A percentile compares a stretch with the other conserved stretches of the same genome.
Evolutionary conservation across 176 grass and related monocot species (phyloP).

Genomic region (Elaeis guineensis): DNA sequence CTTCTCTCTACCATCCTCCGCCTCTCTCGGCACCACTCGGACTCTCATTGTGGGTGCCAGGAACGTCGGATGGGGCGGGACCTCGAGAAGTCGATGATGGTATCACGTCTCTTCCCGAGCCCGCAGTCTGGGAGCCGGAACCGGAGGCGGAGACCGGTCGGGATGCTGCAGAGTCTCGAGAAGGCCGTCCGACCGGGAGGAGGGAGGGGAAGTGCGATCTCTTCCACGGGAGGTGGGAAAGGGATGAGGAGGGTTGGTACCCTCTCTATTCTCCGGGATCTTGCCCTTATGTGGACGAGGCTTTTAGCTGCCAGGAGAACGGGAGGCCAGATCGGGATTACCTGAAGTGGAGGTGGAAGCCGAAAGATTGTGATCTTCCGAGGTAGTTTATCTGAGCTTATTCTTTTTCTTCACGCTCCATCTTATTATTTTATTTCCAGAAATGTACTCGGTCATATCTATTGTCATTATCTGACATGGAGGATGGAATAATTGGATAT

Average conservation of each 20-base stretch:
- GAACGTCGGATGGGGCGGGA: background rate
- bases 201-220: conserved; percentile 39
- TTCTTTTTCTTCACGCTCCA: background rate
- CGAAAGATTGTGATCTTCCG: conserved; percentile 48
- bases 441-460: background rate
- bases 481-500: background rate
- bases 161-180: background rate
- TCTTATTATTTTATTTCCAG: background rate
- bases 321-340: conserved; percentile 51
- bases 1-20: background rate
- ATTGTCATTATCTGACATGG: background rate
- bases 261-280: conserved; percentile 60
- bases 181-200: background rate
- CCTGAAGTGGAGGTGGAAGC: conserved; percentile 84
- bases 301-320: conserved; percentile 68
- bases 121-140: background rate
- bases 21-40: background rate
- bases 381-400: conserved; percentile 28
- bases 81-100: no score
- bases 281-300: conserved; percentile 93
- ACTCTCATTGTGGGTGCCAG: background rate
- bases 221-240: conserved; percentile 73
- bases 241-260: conserved; percentile 32
- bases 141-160: background rate
- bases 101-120: background rate